A percentile compares a stretch with the other conserved stretches of the same genome.
Conservation (phyloP, 208 protist genomes). For the Leishmania aethiopica region DNA sequence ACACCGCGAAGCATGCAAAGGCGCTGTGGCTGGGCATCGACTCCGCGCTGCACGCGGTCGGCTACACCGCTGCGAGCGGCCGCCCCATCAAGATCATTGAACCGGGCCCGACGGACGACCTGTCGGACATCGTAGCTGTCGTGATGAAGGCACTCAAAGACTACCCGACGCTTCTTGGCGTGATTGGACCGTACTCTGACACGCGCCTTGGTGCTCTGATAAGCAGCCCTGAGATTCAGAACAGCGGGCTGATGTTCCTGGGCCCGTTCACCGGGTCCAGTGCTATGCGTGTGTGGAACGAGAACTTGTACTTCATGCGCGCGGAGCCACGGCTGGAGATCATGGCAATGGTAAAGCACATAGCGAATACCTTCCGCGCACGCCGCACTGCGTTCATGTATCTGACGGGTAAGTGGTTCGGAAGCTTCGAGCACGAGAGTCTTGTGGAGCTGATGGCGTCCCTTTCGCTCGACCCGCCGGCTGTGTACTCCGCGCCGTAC, state of each 20-base stretch:
- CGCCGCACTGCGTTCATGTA: constrained; percentile 65
- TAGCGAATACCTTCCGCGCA: constrained; percentile 21
- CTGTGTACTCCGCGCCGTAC: constrained; percentile 31
- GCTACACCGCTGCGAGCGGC: constrained; percentile 12
- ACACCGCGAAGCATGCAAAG: constrained; percentile 1
- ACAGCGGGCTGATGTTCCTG: constrained; percentile 32
- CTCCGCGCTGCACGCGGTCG: constrained; percentile 21
- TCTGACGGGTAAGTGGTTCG: constrained; percentile 36
- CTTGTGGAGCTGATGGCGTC: constrained; percentile 1
- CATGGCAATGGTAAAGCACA: constrained; percentile 36
- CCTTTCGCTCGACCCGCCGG: constrained; percentile 6
- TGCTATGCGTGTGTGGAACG: constrained; percentile 25
- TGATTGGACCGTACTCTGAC: constrained; percentile 16
- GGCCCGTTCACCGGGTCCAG: constrained; percentile 23
- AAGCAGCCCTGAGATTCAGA: neutral
- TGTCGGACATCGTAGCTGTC: constrained; percentile 4
- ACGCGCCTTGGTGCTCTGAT: neutral
- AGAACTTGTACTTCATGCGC: constrained; percentile 34
- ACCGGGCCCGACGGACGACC: neutral
- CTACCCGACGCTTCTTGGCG: constrained; percentile 19
- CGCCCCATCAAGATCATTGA: constrained; percentile 21
- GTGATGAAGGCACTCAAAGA: constrained; percentile 1
- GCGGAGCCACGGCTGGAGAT: constrained; percentile 40
- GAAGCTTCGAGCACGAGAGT: constrained; percentile 27
- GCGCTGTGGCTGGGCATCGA: constrained; percentile 31